Percentiles rank a stretch among this genome's conserved stretches.
These are phyloP conservation scores for Athelia sp. DNA, from an alignment of 1,284 basidiomycete species.

Conservation along the genomic window DNA sequence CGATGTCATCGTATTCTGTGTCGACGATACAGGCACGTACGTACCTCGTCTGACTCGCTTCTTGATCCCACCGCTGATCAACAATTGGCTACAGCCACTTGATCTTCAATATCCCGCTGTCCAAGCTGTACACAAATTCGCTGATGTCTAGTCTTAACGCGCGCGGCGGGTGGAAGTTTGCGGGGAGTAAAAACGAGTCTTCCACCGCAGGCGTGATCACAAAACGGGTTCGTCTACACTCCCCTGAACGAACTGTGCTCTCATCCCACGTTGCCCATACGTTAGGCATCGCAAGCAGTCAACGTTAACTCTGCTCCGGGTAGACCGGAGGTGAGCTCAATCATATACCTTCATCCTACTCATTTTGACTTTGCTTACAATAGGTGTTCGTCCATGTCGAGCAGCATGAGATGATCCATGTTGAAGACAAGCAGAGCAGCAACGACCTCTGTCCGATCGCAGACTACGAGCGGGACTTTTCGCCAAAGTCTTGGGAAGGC, in stretches of 20 bases:
- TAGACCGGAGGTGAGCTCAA: background rate
- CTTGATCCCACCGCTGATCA: slow-evolving; percentile 1
- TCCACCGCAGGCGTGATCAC: background rate
- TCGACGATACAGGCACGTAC: background rate
- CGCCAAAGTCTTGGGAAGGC: background rate
- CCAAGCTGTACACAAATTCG: slow-evolving; percentile 11
- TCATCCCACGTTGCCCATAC: background rate
- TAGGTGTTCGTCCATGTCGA: slow-evolving; percentile 2
- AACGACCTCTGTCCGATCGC: background rate
- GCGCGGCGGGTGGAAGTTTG: slow-evolving; percentile 1
- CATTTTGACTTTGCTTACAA: no score
- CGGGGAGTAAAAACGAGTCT: background rate
- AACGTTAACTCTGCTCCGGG: no score
- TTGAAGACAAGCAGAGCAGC: background rate
- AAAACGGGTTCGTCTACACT: background rate
- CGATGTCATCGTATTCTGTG: slow-evolving; percentile 19
- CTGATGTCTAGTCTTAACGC: slow-evolving; percentile 10
- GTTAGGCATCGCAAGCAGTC: background rate
- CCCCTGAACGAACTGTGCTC: background rate
- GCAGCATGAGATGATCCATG: background rate
- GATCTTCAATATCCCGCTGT: slow-evolving; percentile 10
- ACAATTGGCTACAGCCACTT: slow-evolving; percentile 8
- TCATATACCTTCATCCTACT: background rate
- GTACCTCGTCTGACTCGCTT: background rate
- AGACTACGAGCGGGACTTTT: background rate